A percentile compares a stretch with the other conserved stretches of the same genome.
phyloP scores from a whole-genome alignment of 371 early-diverging fungal genomes.

The Mortierella sp. region DNA sequence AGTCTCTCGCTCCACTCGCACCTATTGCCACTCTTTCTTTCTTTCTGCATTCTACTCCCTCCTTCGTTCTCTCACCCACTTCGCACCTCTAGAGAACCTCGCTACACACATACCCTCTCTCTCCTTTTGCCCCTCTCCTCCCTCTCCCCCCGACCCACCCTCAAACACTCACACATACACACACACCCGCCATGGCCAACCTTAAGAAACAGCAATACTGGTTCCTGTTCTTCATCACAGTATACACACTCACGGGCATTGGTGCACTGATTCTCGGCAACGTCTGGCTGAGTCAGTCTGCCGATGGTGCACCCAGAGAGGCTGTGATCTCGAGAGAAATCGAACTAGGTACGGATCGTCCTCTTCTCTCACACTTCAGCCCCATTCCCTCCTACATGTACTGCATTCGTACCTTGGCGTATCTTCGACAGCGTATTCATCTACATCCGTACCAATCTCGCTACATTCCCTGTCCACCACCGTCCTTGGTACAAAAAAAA shows the following conservation, averaged over 20 bases:
- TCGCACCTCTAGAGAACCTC: not conserved
- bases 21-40: no score
- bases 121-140: not conserved
- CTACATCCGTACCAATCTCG: no score
- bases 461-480: no score
- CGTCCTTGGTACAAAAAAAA: no score
- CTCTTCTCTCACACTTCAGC: not conserved
- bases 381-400: not conserved
- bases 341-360: constrained; percentile 21
- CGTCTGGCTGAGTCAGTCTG: constrained; percentile 35
- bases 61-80: not conserved
- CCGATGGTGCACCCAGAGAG: constrained; percentile 36
- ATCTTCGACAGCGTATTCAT: no score
- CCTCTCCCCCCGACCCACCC: not conserved
- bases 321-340: constrained; percentile 47
- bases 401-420: not conserved
- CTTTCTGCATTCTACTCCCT: no score
- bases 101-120: constrained; percentile 1
- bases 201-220: constrained; percentile 37
- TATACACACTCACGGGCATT: constrained; percentile 40
- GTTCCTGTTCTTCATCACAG: constrained; percentile 21
- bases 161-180: not conserved
- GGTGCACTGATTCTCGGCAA: constrained; percentile 46
- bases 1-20: no score
- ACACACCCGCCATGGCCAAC: constrained; percentile 18